Evolutionary conservation across 2,329 filamentous ascomycete genomes (phyloP).

Genomic region (Berkeleyomyces basicola): DNA sequence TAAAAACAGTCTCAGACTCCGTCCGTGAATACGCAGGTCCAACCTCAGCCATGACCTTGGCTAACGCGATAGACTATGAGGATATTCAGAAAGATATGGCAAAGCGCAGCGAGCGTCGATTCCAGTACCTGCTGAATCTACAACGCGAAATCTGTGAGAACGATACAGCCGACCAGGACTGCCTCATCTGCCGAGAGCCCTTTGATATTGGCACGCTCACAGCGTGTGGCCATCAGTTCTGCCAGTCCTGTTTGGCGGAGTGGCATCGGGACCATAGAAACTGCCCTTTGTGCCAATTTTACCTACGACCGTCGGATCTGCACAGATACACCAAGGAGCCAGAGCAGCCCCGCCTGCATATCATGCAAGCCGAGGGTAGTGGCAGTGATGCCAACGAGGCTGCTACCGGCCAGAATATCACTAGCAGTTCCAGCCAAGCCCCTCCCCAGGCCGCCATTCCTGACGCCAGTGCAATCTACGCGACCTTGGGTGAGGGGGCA

Average conservation of each 20-base stretch:
- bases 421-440: background rate
- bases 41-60: background rate
- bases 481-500: conserved; percentile 52
- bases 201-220: conserved; percentile 73
- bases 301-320: conserved; percentile 48
- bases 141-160: conserved; percentile 23
- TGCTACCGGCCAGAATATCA: background rate
- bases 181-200: conserved; percentile 65
- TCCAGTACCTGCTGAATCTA: conserved; percentile 40
- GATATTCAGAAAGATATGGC: conserved; percentile 25
- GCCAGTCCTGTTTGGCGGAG: conserved; percentile 64
- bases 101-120: conserved; percentile 54
- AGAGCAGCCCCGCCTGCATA: conserved; percentile 50
- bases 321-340: conserved; percentile 77
- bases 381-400: conserved; percentile 21
- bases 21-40: conserved; percentile 33
- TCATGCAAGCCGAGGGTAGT: conserved; percentile 14
- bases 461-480: conserved; percentile 40
- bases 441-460: background rate
- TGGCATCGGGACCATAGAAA: conserved; percentile 64
- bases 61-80: background rate
- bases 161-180: conserved; percentile 47
- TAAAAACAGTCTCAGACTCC: conserved; percentile 76
- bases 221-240: conserved; percentile 81
- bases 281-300: conserved; percentile 72